Evolutionary conservation across 1,284 basidiomycete species (phyloP).

Genomic region (Ganoderma sinense): DNA sequence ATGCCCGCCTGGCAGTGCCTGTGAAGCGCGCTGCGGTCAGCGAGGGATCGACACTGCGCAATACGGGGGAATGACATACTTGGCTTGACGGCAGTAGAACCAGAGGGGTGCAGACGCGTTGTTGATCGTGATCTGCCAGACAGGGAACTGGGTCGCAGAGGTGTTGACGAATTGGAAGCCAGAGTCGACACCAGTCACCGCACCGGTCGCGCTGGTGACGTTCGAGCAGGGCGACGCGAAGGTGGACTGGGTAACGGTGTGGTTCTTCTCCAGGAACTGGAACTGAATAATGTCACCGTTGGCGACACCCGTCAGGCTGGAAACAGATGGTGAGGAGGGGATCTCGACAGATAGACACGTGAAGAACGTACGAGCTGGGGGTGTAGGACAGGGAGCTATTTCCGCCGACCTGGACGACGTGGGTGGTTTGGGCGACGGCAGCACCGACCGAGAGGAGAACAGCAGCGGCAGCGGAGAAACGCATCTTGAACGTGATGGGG

Average conservation of each 20-base stretch:
- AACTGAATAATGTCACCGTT: slow-evolving; percentile 63
- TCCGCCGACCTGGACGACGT: slow-evolving; percentile 56
- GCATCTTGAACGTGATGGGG: slow-evolving; percentile 51
- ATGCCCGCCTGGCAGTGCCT: slow-evolving; percentile 48
- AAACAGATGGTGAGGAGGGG: neutral
- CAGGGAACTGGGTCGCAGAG: slow-evolving; percentile 39
- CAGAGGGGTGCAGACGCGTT: slow-evolving; percentile 47
- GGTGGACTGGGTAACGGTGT: slow-evolving; percentile 65
- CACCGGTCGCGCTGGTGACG: slow-evolving; percentile 36
- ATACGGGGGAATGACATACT: slow-evolving; percentile 32
- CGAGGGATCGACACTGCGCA: neutral
- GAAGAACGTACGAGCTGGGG: slow-evolving; percentile 42
- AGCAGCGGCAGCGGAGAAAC: slow-evolving; percentile 53
- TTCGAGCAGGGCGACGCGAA: slow-evolving; percentile 55
- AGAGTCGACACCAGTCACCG: slow-evolving; percentile 50
- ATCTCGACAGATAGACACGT: neutral
- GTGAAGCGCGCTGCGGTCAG: slow-evolving; percentile 5
- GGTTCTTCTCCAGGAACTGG: slow-evolving; percentile 52
- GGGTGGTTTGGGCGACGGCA: slow-evolving; percentile 46
- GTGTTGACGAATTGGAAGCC: slow-evolving; percentile 46
- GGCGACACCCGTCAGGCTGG: slow-evolving; percentile 50
- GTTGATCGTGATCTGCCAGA: slow-evolving; percentile 45
- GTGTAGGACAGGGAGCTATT: slow-evolving; percentile 50
- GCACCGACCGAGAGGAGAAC: slow-evolving; percentile 50
- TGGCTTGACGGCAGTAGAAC: slow-evolving; percentile 50